Evolutionary conservation across 495 filamentous ascomycete genomes (phyloP), one percentile per base, ranked within the genome.

Genomic region (Penicillium paradoxum): DNA sequence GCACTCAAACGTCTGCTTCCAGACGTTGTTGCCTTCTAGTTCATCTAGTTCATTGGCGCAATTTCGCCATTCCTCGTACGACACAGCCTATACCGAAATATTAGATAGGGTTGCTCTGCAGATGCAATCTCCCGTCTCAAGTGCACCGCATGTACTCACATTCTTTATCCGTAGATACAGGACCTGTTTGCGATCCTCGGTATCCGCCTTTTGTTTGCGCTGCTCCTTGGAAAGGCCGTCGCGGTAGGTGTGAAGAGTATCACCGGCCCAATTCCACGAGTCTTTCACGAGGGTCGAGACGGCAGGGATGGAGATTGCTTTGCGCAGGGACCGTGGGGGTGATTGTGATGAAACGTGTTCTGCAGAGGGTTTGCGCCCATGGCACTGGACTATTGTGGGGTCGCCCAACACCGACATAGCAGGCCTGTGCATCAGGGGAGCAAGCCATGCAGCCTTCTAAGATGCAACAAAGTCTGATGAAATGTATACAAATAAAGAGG

Each of bases 11-110:
- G 84, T 77, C 2, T 68, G 61, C 62, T 95, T 97, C 91, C 91
- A 97, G 7, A 72, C 69, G 56, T 89, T 84, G 60, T 91, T 89
- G 32, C 86, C 84, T 67, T 96, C 90, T 33, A 96, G 70, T 4
- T 74, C 62, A 66, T 97, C 91, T 32, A 97, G 74, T 60, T 91
- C 87, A n/a, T 70, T 75, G 13, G 92, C 92, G 80, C 83, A 44
- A 60, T 70, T 55, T 24, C 63, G 61, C 63, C 87, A 91, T 55
- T 88, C 81, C 24, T 72, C 70, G 58, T 82, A 74, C 11, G 77
- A 81, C 55, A 77, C 76, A 17, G 87, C 84, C 84, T 86, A 57
- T 10, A 44, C 29, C 57, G 9, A 38, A 54, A 34, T 33, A 15
- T 63, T 49, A 55, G 57, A 42, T 25, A 51, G 29, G 45, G 47